phyloP scores from a whole-genome alignment of 2,329 filamentous ascomycete species.

The Colletotrichum endophyticum region DNA sequence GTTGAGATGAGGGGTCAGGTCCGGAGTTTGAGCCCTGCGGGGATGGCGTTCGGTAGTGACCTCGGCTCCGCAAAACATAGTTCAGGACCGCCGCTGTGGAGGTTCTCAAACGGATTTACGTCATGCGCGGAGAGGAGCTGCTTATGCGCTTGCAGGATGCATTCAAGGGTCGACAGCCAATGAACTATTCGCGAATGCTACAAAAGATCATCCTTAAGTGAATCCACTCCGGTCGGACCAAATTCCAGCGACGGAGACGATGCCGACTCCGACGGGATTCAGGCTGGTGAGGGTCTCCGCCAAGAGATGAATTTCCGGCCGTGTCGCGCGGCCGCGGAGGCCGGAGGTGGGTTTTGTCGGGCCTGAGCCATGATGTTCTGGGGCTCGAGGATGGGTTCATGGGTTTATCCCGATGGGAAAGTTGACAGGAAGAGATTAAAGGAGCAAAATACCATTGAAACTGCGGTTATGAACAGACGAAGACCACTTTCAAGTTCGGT shows the following conservation, averaged over 20 bases:
- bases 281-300: not conserved
- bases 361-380: not conserved
- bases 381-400: not conserved
- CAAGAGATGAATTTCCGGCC: not conserved
- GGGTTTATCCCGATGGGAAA: not conserved
- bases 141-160: not conserved
- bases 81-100: not conserved
- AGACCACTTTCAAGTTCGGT: not conserved
- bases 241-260: not conserved
- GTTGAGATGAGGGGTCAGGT: not conserved
- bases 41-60: not conserved
- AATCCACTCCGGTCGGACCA: not conserved
- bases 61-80: not conserved
- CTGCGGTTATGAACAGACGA: not conserved
- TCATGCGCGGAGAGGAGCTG: slow-evolving; percentile 2
- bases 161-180: not conserved
- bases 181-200: not conserved
- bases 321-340: not conserved
- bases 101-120: not conserved
- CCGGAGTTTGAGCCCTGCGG: not conserved
- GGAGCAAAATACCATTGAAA: not conserved
- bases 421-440: not conserved
- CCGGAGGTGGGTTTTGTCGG: not conserved
- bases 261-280: not conserved
- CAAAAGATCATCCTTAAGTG: not conserved